phyloP scores from a whole-genome alignment of 768 basidiomycete species.

The Boletus tylopilopsis region DNA sequence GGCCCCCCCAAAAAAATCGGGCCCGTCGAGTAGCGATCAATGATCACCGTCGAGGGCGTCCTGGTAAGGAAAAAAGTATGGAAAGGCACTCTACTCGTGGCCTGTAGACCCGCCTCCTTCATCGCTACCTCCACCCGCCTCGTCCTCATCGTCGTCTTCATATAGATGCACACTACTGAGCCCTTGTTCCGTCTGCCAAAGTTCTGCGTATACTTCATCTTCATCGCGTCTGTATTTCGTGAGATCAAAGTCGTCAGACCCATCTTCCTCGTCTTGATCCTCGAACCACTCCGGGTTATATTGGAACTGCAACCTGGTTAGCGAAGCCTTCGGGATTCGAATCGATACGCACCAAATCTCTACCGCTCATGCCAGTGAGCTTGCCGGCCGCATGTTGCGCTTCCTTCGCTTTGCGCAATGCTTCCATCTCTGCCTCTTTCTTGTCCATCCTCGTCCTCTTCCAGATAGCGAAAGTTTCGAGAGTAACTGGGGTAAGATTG shows the following conservation, averaged over 20 bases:
- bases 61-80: too few species aligned
- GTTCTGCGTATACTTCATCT: constrained; percentile 27
- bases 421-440: constrained; percentile 88
- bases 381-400: constrained; percentile 82
- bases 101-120: background rate
- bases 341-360: constrained; percentile 71
- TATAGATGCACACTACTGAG: constrained; percentile 16
- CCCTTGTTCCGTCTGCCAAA: constrained; percentile 19
- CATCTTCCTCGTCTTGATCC: constrained; percentile 55
- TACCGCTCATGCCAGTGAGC: constrained; percentile 88
- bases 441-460: constrained; percentile 94
- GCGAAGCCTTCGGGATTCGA: background rate
- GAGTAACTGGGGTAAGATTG: constrained; percentile 90
- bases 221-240: constrained; percentile 49
- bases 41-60: too few species aligned
- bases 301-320: constrained; percentile 60
- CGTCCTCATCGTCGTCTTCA: constrained; percentile 19
- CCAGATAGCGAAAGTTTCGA: constrained; percentile 89
- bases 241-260: constrained; percentile 54
- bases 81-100: background rate
- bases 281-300: constrained; percentile 96
- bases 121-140: too few species aligned
- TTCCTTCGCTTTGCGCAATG: constrained; percentile 76
- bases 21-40: too few species aligned
- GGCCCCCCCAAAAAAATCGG: too few species aligned